These are phyloP conservation scores for Fusarium nematophilum DNA, from an alignment of 2,329 filamentous ascomycete species.

Conservation along the genomic window DNA sequence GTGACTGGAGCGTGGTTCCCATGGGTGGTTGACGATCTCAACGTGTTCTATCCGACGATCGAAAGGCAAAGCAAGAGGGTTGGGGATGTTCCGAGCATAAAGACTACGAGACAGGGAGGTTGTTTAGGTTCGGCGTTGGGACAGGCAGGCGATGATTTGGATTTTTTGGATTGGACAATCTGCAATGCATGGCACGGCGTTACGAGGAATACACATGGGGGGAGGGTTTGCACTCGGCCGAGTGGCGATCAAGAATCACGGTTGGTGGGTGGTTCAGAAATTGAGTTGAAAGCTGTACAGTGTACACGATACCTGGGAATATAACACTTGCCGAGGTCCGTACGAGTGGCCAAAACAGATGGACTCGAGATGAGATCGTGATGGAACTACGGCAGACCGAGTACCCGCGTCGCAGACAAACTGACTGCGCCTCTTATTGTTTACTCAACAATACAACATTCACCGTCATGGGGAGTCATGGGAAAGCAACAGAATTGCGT, in stretches of 20 bases:
- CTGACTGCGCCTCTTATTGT: too few species aligned
- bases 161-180: constrained; percentile 21
- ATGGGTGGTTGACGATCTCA: neutral
- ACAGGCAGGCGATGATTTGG: constrained; percentile 12
- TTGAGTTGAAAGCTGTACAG: constrained; percentile 1
- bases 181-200: constrained; percentile 42
- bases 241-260: constrained; percentile 10
- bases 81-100: constrained; percentile 1
- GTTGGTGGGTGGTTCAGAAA: constrained; percentile 10
- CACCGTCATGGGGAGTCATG: neutral
- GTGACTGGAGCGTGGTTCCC: constrained; percentile 5
- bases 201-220: constrained; percentile 24
- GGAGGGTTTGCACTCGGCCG: constrained; percentile 7
- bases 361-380: neutral
- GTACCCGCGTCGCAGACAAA: too few species aligned
- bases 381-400: neutral
- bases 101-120: constrained; percentile 7
- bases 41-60: neutral
- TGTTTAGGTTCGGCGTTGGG: constrained; percentile 33
- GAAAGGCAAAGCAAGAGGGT: neutral
- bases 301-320: constrained; percentile 14
- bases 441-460: neutral
- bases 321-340: constrained; percentile 5
- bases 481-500: neutral
- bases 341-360: neutral